Evolutionary conservation across 139 green algal species (phyloP), one percentile per base, ranked within the genome.

Genomic region (Chlamydomonas sp.): DNA sequence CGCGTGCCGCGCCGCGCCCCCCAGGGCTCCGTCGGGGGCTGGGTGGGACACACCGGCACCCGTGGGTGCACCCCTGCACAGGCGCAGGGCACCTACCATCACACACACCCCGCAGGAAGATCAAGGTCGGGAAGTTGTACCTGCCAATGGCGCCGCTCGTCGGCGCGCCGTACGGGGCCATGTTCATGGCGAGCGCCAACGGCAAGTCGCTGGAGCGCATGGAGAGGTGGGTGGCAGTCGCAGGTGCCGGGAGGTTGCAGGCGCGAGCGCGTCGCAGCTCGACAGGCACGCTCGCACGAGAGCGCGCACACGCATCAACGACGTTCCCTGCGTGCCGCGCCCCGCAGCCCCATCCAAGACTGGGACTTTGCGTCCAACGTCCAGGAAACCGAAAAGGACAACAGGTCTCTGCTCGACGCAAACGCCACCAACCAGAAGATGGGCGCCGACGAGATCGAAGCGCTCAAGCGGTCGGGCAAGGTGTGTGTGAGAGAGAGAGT

Each of bases 351-450:
- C 8, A 58, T 16, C 35, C 38, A 57, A n/a, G 20, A 34, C n/a
- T n/a, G 4, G 31, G 59, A 66, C 6, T 26, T 36, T 26, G 71
- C 71, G 13, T 67, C 73, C 6, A 60, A 47, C 60, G 58, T 75
- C 30, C 75, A 62, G 1, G 69, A 71, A 5, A 82, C 73, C 1
- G 69, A 69, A 13, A 35, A 33, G 1, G 60, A 85, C 70, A 89
- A 89, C 71, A 77, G 71, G 43, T 36, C 69, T 28, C 70, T 89
- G 49, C 62, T 82, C 35, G 83, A 85, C 50, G 50, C 31, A 26
- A 81, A 82, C 31, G 65, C 54, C 0, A 74, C 59, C 30, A 88
- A 87, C 69, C 87, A 93, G 62, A 72, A 69, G 48, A 78, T 91
- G 0, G 81, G 64, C 0, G 48, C 77, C 0, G 74, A 83, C 10